Conservation (phyloP, 2,329 filamentous ascomycete species). For the Dactylellina leptospora region DNA sequence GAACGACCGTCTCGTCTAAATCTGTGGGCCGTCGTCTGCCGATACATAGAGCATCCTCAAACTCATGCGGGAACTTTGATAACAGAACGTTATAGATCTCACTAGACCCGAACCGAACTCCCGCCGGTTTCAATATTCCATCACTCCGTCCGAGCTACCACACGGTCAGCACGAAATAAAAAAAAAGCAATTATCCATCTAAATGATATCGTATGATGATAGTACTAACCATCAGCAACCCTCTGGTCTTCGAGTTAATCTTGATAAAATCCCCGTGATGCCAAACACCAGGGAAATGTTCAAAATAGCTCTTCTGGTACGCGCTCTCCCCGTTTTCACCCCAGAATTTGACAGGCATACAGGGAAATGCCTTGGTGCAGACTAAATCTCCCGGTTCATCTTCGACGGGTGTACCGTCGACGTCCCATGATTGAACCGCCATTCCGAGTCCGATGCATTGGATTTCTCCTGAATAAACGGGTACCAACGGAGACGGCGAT, state of each 20-base stretch:
- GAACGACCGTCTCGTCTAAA: conserved; percentile 82
- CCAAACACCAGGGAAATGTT: conserved; percentile 79
- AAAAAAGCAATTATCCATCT: neutral
- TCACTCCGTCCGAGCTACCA: conserved; percentile 69
- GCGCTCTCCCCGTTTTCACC: conserved; percentile 75
- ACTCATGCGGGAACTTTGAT: conserved; percentile 77
- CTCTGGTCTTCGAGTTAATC: conserved; percentile 75
- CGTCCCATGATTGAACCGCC: conserved; percentile 73
- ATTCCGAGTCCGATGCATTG: conserved; percentile 81
- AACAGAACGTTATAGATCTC: conserved; percentile 97
- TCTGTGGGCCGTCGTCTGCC: conserved; percentile 77
- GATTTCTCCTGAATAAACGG: conserved; percentile 77
- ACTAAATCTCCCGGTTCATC: conserved; percentile 86
- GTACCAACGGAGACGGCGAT: conserved; percentile 78
- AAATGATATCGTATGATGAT: conserved; percentile 55
- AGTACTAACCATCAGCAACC: conserved; percentile 83
- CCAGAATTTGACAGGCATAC: conserved; percentile 90
- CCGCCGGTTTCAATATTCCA: conserved; percentile 87
- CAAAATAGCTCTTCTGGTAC: conserved; percentile 87
- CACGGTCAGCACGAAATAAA: neutral
- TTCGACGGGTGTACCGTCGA: conserved; percentile 61
- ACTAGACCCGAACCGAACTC: conserved; percentile 88
- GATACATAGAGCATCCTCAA: conserved; percentile 88
- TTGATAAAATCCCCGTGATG: conserved; percentile 93
- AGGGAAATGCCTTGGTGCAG: conserved; percentile 85